Evolutionary conservation across 306 rosid species (phyloP).

Genomic region (Quercus suber): DNA sequence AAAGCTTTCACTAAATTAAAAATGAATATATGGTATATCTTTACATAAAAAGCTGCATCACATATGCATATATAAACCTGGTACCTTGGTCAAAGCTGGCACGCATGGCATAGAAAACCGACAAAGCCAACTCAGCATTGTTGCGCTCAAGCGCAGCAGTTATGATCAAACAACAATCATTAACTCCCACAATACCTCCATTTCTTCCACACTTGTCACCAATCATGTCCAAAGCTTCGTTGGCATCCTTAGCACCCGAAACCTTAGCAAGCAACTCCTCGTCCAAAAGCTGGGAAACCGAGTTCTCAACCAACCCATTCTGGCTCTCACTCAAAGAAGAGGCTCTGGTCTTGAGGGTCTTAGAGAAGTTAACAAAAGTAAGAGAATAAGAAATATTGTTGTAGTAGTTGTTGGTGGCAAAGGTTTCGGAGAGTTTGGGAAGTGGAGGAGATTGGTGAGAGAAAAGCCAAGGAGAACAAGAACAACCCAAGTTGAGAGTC

Average conservation of each 20-base stretch:
- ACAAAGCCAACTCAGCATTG: constrained; percentile 66
- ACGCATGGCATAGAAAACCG: constrained; percentile 84
- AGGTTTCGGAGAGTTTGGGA: constrained; percentile 22
- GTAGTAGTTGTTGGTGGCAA: constrained; percentile 4
- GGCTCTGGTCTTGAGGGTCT: constrained; percentile 33
- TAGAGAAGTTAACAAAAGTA: constrained; percentile 23
- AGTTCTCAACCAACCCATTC: constrained; percentile 40
- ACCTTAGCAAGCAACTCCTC: constrained; percentile 34
- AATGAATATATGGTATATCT: not conserved
- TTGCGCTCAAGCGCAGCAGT: constrained; percentile 64
- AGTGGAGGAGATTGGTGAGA: constrained; percentile 35
- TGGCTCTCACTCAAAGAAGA: constrained; percentile 47
- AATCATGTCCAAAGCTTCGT: constrained; percentile 50
- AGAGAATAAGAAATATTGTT: constrained; percentile 10
- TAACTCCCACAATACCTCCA: constrained; percentile 45
- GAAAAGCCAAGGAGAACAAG: constrained; percentile 44
- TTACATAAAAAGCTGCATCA: not conserved
- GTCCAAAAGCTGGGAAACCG: constrained; percentile 40
- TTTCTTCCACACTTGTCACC: constrained; percentile 30
- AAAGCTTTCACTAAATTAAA: not conserved
- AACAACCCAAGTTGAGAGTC: constrained; percentile 48
- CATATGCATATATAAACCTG: not conserved
- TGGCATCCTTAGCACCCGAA: constrained; percentile 54
- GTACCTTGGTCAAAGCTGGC: constrained; percentile 63
- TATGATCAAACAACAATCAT: constrained; percentile 59